Percentiles rank a stretch among this genome's conserved stretches.
phyloP scores from a whole-genome alignment of 106 monocot genomes.

The Apostasia ramifera region DNA sequence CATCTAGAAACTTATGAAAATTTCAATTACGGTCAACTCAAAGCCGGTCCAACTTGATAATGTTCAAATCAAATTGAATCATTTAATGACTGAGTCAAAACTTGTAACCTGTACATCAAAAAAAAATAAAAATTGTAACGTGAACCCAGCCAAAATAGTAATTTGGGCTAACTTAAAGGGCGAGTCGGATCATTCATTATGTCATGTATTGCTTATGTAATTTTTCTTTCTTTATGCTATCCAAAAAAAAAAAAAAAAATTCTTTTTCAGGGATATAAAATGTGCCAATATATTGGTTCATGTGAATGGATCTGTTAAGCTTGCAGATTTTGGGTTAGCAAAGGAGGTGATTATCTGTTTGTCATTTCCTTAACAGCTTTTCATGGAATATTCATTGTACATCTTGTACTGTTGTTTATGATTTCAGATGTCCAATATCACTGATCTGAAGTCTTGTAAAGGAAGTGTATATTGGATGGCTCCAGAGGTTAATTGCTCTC shows the following conservation, averaged over 20 bases:
- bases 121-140: too few relatives aligned
- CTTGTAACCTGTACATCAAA: too few relatives aligned
- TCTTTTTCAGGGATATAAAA: constrained; percentile 75
- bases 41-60: too few relatives aligned
- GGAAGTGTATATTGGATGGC: constrained; percentile 99
- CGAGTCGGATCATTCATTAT: too few relatives aligned
- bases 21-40: too few relatives aligned
- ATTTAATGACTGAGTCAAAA: too few relatives aligned
- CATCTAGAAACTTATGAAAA: too few relatives aligned
- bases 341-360: constrained; percentile 60
- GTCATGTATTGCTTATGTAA: too few relatives aligned
- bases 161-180: too few relatives aligned
- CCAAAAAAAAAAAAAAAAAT: background rate
- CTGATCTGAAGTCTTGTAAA: constrained; percentile 82
- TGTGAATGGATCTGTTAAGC: constrained; percentile 88
- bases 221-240: too few relatives aligned
- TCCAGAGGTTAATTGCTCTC: constrained; percentile 63
- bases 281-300: constrained; percentile 95
- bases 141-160: too few relatives aligned
- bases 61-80: too few relatives aligned
- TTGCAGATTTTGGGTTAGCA: constrained; percentile 96
- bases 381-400: background rate
- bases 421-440: constrained; percentile 57
- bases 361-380: background rate
- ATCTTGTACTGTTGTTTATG: constrained; percentile 1